Base-by-base conservation (phyloP, 768 basidiomycete genomes). In the Collybiopsis luxurians region DNA sequence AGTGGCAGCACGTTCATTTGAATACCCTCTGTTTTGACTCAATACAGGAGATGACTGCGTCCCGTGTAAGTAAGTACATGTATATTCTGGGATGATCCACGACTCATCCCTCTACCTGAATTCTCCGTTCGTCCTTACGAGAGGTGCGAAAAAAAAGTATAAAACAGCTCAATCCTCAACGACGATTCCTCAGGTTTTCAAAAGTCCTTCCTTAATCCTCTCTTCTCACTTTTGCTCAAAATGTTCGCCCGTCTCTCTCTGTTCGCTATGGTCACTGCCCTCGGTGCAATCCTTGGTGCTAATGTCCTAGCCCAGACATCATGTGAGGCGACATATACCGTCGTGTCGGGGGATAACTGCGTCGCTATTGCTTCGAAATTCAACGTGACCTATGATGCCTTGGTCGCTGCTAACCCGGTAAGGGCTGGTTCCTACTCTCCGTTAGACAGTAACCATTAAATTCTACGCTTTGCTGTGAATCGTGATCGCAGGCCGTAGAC, bases 221-320 rank as follows among this genome's bases (percentile, higher is more conserved):
- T 30, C 15, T 11, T 11, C 23, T 15, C 13, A 24, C 12, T 50
- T 10, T 21, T 19, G 30, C 19, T 5, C 15, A 51, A 13, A 26
- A 51, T 51, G 50, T 51, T 27, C 23, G 34, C 36, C 36, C 50
- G 50, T 39, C 34, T 51, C 23, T 26, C 50, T 21, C 23, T 51
- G 34, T 39, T 51, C 23, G 50, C 50, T 39, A 11, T 27, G 21
- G 36, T 51, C 23, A n/a, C 50, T 40, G 36, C 38, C 27, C 31
- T 51, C 9, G 50, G 50, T 24, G 50, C 50, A 6, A 24, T 51
- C 50, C 36, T 27, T 38, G 50, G 50, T 51, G 36, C 34, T 21
- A 38, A 51, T 36, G 50, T 51, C 23, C 38, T 40, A 4, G 50
- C 50, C 17, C 50, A 51, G 50, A 51, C 50, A 36, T 51, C 50